phyloP scores from a whole-genome alignment of 495 filamentous ascomycete species.

The Lepidopterella palustris region DNA sequence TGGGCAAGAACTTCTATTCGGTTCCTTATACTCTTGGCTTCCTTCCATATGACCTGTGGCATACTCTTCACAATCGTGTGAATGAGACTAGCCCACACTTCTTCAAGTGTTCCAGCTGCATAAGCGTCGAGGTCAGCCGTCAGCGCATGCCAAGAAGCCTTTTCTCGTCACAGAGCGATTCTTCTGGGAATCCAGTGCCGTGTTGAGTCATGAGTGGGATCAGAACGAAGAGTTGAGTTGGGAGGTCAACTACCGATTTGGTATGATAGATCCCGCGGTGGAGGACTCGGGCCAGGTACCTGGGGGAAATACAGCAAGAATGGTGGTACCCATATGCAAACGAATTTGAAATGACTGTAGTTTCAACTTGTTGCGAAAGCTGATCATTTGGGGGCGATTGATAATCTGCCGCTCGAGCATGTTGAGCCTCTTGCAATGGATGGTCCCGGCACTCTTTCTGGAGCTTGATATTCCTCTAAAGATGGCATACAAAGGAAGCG shows the following conservation, averaged over 20 bases:
- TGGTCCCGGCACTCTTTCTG: neutral
- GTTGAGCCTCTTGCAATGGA: neutral
- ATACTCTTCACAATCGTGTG: conserved; percentile 12
- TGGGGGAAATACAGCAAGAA: conserved; percentile 20
- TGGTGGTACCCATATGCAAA: conserved; percentile 21
- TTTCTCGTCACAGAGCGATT: conserved; percentile 25
- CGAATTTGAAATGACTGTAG: conserved; percentile 20
- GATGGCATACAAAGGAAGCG: neutral
- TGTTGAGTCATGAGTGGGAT: conserved; percentile 6
- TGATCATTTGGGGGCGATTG: conserved; percentile 8
- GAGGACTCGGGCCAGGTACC: conserved; percentile 15
- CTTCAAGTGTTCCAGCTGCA: conserved; percentile 12
- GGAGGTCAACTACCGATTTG: conserved; percentile 24
- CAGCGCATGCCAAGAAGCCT: conserved; percentile 15
- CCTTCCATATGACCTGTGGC: conserved; percentile 20
- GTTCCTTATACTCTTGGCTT: conserved; percentile 18
- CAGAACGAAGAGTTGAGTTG: conserved; percentile 20
- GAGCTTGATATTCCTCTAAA: neutral
- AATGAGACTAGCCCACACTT: neutral
- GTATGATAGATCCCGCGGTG: conserved; percentile 17
- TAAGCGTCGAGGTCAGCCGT: neutral
- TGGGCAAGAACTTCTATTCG: conserved; percentile 22
- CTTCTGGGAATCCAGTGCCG: conserved; percentile 3
- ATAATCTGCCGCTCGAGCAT: neutral
- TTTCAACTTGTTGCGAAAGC: conserved; percentile 11